Base-by-base conservation (phyloP, 352 stramenopile genomes). In the Pythium oligandrum region DNA sequence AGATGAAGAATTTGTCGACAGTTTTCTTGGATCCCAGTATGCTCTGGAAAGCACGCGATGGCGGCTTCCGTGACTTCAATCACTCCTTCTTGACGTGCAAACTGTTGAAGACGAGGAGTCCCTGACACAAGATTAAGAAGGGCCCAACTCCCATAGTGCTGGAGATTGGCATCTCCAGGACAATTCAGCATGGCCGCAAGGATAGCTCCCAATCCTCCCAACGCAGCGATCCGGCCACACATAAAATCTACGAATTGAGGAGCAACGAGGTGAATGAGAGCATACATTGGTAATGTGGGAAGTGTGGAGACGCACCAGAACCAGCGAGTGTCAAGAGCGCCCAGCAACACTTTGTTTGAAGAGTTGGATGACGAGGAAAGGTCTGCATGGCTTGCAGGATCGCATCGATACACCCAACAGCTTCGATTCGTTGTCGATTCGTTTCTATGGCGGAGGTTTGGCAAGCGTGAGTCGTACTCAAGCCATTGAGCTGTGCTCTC, bases 321-420 rank as follows among this genome's bases (percentile, higher is more conserved):
- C 77, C 75, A 38, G 86, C 77, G 2, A 97, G 61, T 10, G 84
- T 96, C 40, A 90, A 64, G 3, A 97, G 55, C 33, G 83, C 81
- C 83, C 83, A 96, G 42, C 83, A 93, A 31, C 82, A 78, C 44
- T 73, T 68, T 60, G 91, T 84, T 66, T 97, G 90, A 7, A 96
- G 66, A 6, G 42, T 55, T 4, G 55, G n/a, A 17, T 83, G 70
- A 7, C 86, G 71, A 35, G 83, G 80, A 66, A 95, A 93, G 12
- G 64, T 54, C 63, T 96, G 77, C 86, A 97, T 96, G 2, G 78
- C 71, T 35, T 77, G 71, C 11, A 97, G 70, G 5, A 96, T 68
- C 4, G 83, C 66, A 40, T 97, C 85, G 44, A 96, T 71, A 5
- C 73, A 84, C 3, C 79, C 86, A 12, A 76, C 67, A 2, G 79